Evolutionary conservation across 257 asterid genomes (phyloP).

Genomic region (Solanum stenotomum): DNA sequence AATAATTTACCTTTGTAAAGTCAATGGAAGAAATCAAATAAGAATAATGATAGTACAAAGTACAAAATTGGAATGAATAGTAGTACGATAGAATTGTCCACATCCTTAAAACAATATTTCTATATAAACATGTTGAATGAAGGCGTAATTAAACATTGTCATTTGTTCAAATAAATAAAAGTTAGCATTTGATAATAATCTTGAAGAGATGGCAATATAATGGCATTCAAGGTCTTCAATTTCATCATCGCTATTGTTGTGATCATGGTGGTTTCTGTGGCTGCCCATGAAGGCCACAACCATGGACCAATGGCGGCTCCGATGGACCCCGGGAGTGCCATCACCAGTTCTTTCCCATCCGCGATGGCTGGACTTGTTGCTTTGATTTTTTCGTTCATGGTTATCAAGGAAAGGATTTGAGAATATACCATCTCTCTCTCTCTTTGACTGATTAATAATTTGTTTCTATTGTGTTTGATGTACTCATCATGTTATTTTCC

Average conservation of each 20-base stretch:
- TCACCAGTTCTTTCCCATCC: not conserved
- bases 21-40: not conserved
- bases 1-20: not conserved
- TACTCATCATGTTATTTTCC: not conserved
- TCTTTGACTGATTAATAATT: not conserved
- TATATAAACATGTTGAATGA: not conserved
- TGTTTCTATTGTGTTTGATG: not conserved
- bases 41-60: not conserved
- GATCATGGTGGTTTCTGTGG: not conserved
- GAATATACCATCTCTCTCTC: not conserved
- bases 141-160: not conserved
- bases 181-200: not conserved
- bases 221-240: not conserved
- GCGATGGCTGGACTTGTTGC: not conserved
- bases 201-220: not conserved
- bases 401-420: slow-evolving; percentile 1
- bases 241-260: not conserved
- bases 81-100: not conserved
- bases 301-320: not conserved
- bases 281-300: not conserved
- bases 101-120: not conserved
- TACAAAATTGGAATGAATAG: not conserved
- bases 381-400: not conserved
- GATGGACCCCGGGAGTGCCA: not conserved
- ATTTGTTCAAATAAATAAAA: not conserved